A percentile compares a stretch with the other conserved stretches of the same genome.
phyloP scores from a whole-genome alignment of 805 yeast genomes.

The Schwanniomyces pseudopolymorphus region DNA sequence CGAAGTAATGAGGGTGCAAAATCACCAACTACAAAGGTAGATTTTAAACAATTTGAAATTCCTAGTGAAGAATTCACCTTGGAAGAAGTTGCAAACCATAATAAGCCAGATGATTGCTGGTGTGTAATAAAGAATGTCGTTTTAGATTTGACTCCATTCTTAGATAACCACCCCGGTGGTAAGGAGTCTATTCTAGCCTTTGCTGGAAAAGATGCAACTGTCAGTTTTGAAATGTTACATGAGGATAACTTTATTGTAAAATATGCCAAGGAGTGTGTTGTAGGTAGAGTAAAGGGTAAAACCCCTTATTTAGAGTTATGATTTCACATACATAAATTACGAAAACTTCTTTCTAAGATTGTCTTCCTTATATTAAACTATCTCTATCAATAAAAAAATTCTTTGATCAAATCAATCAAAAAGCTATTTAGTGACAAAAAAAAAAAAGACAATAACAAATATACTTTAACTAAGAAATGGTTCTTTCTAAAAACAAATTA shows the following conservation, averaged over 20 bases:
- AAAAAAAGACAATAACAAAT: conserved; percentile 1
- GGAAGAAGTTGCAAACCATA: conserved; percentile 50
- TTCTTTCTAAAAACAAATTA: conserved; percentile 1
- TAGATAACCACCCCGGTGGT: conserved; percentile 60
- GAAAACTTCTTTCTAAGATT: not conserved
- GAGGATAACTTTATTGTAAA: conserved; percentile 54
- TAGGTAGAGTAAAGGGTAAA: conserved; percentile 52
- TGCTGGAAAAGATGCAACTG: conserved; percentile 51
- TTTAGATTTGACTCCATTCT: conserved; percentile 46
- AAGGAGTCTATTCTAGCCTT: conserved; percentile 49
- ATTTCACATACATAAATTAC: not conserved
- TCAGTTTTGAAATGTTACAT: conserved; percentile 53
- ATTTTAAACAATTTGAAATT: conserved; percentile 28
- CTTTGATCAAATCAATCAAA: conserved; percentile 1
- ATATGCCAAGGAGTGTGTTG: conserved; percentile 47
- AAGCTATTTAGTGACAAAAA: conserved; percentile 1
- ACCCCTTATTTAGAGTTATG: conserved; percentile 40
- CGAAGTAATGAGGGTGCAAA: not conserved
- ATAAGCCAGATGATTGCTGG: conserved; percentile 50
- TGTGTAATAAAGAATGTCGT: conserved; percentile 51
- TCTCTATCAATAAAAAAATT: not conserved
- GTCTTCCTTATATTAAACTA: not conserved
- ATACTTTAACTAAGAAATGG: not conserved
- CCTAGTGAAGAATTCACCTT: conserved; percentile 49
- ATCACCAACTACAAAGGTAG: conserved; percentile 2